Base-by-base conservation (phyloP, 345 rosid species). In the Sonneratia alba region DNA sequence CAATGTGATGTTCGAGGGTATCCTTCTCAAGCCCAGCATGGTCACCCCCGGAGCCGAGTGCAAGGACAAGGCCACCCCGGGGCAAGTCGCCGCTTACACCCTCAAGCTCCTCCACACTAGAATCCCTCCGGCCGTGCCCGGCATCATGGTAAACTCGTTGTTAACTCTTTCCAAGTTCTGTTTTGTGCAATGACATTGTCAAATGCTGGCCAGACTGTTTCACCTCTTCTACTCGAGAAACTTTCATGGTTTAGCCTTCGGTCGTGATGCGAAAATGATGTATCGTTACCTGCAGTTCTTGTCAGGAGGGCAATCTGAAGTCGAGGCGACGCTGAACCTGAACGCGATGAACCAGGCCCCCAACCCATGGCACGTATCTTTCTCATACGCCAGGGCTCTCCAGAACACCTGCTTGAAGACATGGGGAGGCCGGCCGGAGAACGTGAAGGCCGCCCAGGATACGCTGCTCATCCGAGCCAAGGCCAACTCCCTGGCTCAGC, bases 41-140 rank as follows among this genome's bases (percentile, higher is more conserved):
- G 99, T 95, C 49, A 95, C 97, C 65, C 99, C 99, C 16, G 99
- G 99, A 15, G 99, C 97, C 43, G 99, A 90, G 82, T 87, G 90
- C 81, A 92, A 89, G 78, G 97, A 89, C 18, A 87, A 56, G 76
- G 97, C 91, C 70, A 89, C 85, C 43, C 99, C 99, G 57, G 78
- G 87, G 70, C 84, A 88, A 71, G 99, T 95, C 72, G 90, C 97
- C 18, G 81, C 87, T 0, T 92, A 90, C 97, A 95, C 97, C 66
- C 99, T 90, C 84, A 89, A 87, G 82, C 99, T 95, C 78, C 97
- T 95, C 76, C 80, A 81, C 71, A 78, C 83, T 74, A 90, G 97
- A 83, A 80, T 95, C 82, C 97, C 99, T 18, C 97, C 95, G 0
- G 81, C 97, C 22, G 98, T 94, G 75, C 99, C 97, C 0, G 97